Evolutionary conservation across 2,329 filamentous ascomycete species (phyloP).

Genomic region (Ceratocystis cubensis): DNA sequence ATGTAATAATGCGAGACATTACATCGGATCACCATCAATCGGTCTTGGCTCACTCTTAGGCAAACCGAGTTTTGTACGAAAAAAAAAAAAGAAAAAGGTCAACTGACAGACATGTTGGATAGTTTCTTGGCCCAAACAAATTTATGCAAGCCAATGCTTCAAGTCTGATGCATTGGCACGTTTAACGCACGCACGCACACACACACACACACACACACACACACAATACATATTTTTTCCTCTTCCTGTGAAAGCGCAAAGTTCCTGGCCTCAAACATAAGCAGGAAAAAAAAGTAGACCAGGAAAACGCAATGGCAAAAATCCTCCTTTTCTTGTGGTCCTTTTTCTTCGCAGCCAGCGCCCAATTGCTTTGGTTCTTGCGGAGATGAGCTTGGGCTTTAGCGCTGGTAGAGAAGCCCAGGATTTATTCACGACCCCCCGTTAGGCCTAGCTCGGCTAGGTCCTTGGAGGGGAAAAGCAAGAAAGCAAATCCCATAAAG

Average conservation of each 20-base stretch:
- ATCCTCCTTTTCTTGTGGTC: not conserved
- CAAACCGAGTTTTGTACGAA: no score
- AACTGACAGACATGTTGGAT: slow-evolving; percentile 15
- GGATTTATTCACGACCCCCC: not conserved
- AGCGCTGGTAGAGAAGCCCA: not conserved
- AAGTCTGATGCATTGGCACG: slow-evolving; percentile 3
- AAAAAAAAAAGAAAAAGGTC: not conserved
- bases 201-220: no score
- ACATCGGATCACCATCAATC: not conserved
- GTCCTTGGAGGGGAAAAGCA: not conserved
- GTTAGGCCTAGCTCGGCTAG: not conserved
- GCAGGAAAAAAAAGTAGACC: not conserved
- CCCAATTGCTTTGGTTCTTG: not conserved
- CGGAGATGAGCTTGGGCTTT: not conserved
- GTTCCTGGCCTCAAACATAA: slow-evolving; percentile 5
- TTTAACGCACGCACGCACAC: not conserved
- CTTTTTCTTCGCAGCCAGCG: not conserved
- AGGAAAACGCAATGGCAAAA: not conserved
- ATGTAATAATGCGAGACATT: not conserved
- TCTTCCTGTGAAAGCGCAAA: not conserved
- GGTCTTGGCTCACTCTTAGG: no score
- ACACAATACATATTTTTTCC: not conserved
- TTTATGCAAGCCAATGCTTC: slow-evolving; percentile 6
- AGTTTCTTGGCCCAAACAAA: slow-evolving; percentile 22
- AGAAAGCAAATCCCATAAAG: not conserved